Base-by-base conservation (phyloP, 1,139 yeast genomes). In the Insectozyma bohioensis region DNA sequence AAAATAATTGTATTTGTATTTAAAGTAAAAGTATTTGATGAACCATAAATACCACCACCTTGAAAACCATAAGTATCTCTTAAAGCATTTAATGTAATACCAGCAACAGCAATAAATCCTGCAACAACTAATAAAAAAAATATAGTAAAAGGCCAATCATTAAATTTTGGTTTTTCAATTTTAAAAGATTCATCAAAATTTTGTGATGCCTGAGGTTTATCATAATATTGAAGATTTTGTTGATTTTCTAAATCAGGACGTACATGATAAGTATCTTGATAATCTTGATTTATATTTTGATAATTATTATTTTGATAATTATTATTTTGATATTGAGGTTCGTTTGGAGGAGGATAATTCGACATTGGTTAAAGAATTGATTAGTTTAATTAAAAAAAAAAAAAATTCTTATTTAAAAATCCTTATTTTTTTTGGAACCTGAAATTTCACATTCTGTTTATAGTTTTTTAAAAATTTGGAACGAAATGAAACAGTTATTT, bases 31-130 rank as follows among this genome's bases (percentile, higher is more conserved):
- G 72, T 51, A 37, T 75, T 66, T 18, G 60, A 52, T 10, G 73
- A 52, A 34, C 68, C 62, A 58, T 87, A 84, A 41, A 85, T 81
- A 2, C 86, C 76, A 9, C 75, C 61, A n/a, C 92, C 90, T 43
- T 75, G 76, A 37, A 62, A 65, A 17, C 75, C 61, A 48, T 74
- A 71, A 6, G 79, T 74, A 26, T 63, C 47, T 10, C 73, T 64
- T 62, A 85, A 81, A 7, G 85, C 82, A 45, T 77, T 67, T 41
- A 88, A 58, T 1, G 86, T 75, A 31, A 86, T 70, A 5, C 75
- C 84, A 0, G 95, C 83, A 26, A 88, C 66, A 0, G 79, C 90
- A 26, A 80, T 56, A 52, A 86, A 86, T 0, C 92, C 95, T 14
- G 65, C 75, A 5, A 82, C 67, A 8, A 81, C 78, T 5, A 71